phyloP scores from a whole-genome alignment of 768 basidiomycete species.

The Pisolithus sp. region DNA sequence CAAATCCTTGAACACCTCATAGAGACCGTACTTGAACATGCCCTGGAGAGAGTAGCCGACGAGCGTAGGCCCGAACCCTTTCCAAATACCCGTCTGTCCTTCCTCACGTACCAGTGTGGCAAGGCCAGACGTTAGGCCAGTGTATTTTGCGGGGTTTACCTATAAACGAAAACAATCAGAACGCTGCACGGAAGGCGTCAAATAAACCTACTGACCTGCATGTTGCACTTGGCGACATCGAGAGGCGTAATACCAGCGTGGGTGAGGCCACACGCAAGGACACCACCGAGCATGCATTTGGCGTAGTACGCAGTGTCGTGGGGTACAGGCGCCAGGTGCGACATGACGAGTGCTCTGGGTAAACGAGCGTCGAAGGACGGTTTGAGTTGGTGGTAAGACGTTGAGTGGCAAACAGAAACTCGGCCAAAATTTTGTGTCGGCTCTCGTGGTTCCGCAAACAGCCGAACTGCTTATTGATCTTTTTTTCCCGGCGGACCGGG shows the following conservation, averaged over 20 bases:
- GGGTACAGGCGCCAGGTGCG: constrained; percentile 53
- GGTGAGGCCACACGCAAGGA: constrained; percentile 80
- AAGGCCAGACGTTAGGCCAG: constrained; percentile 55
- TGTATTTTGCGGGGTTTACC: constrained; percentile 76
- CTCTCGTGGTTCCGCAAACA: constrained; percentile 6
- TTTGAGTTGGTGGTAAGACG: constrained; percentile 22
- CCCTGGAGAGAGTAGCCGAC: constrained; percentile 94
- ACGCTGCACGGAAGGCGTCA: background rate
- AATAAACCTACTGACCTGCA: constrained; percentile 53
- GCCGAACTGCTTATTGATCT: constrained; percentile 1
- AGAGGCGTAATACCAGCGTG: constrained; percentile 85
- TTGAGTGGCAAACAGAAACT: constrained; percentile 11
- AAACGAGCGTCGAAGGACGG: constrained; percentile 24
- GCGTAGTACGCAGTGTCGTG: constrained; percentile 73
- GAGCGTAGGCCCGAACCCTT: constrained; percentile 89
- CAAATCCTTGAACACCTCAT: constrained; percentile 91
- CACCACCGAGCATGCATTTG: constrained; percentile 86
- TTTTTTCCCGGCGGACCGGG: background rate
- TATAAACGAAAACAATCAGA: constrained; percentile 20
- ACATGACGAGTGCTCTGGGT: constrained; percentile 38
- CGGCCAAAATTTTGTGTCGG: constrained; percentile 2
- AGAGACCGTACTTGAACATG: constrained; percentile 98
- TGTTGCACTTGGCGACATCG: constrained; percentile 88
- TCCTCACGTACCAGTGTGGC: constrained; percentile 70
- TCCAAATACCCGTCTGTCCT: constrained; percentile 84